phyloP scores from a whole-genome alignment of 2,329 filamentous ascomycete species.

The Acrodontium crateriforme region DNA sequence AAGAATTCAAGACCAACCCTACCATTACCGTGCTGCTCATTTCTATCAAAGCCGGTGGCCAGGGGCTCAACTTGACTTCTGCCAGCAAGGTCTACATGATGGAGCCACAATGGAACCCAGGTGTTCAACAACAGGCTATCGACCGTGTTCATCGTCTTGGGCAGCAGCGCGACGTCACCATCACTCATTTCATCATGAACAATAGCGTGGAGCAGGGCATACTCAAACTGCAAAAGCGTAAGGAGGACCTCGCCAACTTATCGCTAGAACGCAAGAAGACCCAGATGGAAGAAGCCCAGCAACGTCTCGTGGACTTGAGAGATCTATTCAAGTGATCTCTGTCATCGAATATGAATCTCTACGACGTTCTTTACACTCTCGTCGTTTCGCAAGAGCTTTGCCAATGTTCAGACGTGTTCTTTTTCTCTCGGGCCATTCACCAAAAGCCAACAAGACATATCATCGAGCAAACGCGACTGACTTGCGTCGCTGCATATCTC shows the following conservation, averaged over 20 bases:
- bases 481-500: no score
- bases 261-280: slow-evolving; percentile 53
- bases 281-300: slow-evolving; percentile 50
- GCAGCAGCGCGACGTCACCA: slow-evolving; percentile 78
- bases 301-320: slow-evolving; percentile 48
- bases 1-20: slow-evolving; percentile 60
- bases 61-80: slow-evolving; percentile 79
- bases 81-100: slow-evolving; percentile 87
- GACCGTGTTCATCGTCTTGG: slow-evolving; percentile 86
- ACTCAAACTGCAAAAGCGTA: slow-evolving; percentile 77
- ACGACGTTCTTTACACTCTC: no score
- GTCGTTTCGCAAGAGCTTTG: no score
- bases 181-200: slow-evolving; percentile 78
- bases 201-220: slow-evolving; percentile 92
- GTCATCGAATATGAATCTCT: no score
- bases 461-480: no score
- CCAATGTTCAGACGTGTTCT: no score
- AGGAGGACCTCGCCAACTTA: slow-evolving; percentile 77
- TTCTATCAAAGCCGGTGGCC: slow-evolving; percentile 80
- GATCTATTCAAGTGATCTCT: slow-evolving; percentile 41
- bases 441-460: no score
- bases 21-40: slow-evolving; percentile 70
- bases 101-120: slow-evolving; percentile 97
- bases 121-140: slow-evolving; percentile 83
- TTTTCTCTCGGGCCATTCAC: no score